These are phyloP conservation scores for thale cress (Arabidopsis thaliana) DNA, from an alignment of 345 rosid genomes.

Conservation along the genomic window TAIR10.1 NC_003075.7:7486001-7486500, in stretches of 20 bases:
- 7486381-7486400: conserved; percentile 84
- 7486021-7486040: conserved; percentile 5
- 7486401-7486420: conserved; percentile 74
- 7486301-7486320: too few species aligned
- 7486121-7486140: not conserved
- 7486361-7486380: conserved; percentile 67
- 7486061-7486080: not conserved
- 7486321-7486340: not conserved
- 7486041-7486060: not conserved
- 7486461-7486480: conserved; percentile 72
- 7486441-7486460: conserved; percentile 69
- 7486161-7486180: not conserved
- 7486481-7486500: conserved; percentile 59
- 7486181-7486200: conserved; percentile 4
- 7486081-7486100: not conserved
- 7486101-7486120: conserved; percentile 10
- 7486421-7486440: conserved; percentile 62
- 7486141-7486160: not conserved
- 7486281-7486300: not conserved
- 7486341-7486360: not conserved
- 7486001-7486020: conserved; percentile 1
- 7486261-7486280: not conserved
- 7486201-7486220: not conserved
- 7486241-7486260: conserved; percentile 4
- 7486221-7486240: not conserved